Conservation (phyloP, 805 yeast genomes). For the Metschnikowia aberdeeniae region DNA sequence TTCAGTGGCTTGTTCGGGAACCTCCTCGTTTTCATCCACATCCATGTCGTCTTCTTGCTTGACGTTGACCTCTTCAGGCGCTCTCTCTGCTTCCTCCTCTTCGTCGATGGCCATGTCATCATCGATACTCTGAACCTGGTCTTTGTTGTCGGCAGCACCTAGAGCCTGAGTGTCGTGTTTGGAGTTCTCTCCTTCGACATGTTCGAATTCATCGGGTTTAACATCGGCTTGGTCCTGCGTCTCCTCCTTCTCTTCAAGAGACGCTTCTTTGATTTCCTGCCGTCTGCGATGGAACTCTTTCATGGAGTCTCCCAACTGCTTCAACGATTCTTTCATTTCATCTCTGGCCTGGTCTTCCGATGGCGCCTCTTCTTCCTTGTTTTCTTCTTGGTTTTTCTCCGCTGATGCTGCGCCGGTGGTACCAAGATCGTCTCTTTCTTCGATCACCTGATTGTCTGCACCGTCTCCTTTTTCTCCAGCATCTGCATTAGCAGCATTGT, state of each 20-base stretch:
- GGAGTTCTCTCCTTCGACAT: slow-evolving; percentile 74
- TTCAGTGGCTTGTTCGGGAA: slow-evolving; percentile 21
- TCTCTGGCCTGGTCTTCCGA: slow-evolving; percentile 54
- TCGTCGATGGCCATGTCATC: slow-evolving; percentile 83
- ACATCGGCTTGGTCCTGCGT: slow-evolving; percentile 52
- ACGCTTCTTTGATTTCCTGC: slow-evolving; percentile 77
- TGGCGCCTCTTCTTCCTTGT: slow-evolving; percentile 35
- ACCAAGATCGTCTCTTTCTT: slow-evolving; percentile 66
- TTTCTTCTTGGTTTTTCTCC: slow-evolving; percentile 35
- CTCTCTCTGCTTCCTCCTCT: slow-evolving; percentile 35
- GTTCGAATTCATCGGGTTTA: slow-evolving; percentile 83
- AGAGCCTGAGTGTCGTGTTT: slow-evolving; percentile 84
- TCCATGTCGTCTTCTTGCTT: slow-evolving; percentile 27
- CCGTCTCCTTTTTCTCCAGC: slow-evolving; percentile 62
- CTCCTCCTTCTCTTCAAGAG: slow-evolving; percentile 42
- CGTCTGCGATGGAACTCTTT: slow-evolving; percentile 89
- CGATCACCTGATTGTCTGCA: slow-evolving; percentile 50
- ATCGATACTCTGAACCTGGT: slow-evolving; percentile 70
- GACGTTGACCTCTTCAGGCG: slow-evolving; percentile 21
- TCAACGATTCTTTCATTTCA: slow-evolving; percentile 70
- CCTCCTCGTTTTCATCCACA: slow-evolving; percentile 28
- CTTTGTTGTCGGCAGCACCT: slow-evolving; percentile 75
- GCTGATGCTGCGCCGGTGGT: slow-evolving; percentile 52
- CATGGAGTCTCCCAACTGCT: slow-evolving; percentile 86
- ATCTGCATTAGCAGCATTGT: slow-evolving; percentile 56